These are phyloP conservation scores for Scheffersomyces amazonensis DNA, from an alignment of 805 yeast genomes.

Conservation along the genomic window DNA sequence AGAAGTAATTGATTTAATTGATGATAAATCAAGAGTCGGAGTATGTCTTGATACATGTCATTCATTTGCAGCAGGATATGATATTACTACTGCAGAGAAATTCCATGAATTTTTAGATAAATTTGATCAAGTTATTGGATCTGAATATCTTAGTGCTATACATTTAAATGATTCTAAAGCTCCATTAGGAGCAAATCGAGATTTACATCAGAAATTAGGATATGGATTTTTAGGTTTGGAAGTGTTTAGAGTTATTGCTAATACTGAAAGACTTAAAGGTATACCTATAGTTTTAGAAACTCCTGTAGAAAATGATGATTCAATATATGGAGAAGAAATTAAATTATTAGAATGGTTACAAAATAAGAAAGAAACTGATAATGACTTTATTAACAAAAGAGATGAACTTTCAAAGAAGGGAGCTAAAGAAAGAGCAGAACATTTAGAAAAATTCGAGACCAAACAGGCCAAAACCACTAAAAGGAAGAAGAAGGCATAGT, in stretches of 20 bases:
- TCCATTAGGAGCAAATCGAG: slow-evolving; percentile 85
- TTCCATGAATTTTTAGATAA: slow-evolving; percentile 70
- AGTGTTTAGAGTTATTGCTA: slow-evolving; percentile 74
- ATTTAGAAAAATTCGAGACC: slow-evolving; percentile 59
- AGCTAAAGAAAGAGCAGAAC: slow-evolving; percentile 65
- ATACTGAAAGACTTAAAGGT: slow-evolving; percentile 54
- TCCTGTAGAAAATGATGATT: slow-evolving; percentile 67
- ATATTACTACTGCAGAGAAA: slow-evolving; percentile 57
- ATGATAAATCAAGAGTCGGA: slow-evolving; percentile 82
- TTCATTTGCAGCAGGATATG: slow-evolving; percentile 95
- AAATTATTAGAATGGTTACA: slow-evolving; percentile 79
- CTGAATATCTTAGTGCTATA: slow-evolving; percentile 69
- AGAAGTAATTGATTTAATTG: slow-evolving; percentile 72
- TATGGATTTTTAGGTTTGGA: slow-evolving; percentile 87
- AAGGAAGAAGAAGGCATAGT: slow-evolving; percentile 13
- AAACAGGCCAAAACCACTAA: slow-evolving; percentile 26
- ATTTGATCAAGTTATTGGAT: slow-evolving; percentile 75
- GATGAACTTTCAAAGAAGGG: slow-evolving; percentile 58
- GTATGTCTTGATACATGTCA: slow-evolving; percentile 97
- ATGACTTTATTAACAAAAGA: slow-evolving; percentile 49
- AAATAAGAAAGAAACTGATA: slow-evolving; percentile 52
- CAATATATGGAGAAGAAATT: slow-evolving; percentile 75
- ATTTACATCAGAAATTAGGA: slow-evolving; percentile 87
- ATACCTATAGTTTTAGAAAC: slow-evolving; percentile 88
- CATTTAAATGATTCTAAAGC: slow-evolving; percentile 96